A percentile compares a stretch with the other conserved stretches of the same genome.
These are phyloP conservation scores for Chalciporus sp. DNA, from an alignment of 1,284 basidiomycete genomes.

Conservation along the genomic window DNA sequence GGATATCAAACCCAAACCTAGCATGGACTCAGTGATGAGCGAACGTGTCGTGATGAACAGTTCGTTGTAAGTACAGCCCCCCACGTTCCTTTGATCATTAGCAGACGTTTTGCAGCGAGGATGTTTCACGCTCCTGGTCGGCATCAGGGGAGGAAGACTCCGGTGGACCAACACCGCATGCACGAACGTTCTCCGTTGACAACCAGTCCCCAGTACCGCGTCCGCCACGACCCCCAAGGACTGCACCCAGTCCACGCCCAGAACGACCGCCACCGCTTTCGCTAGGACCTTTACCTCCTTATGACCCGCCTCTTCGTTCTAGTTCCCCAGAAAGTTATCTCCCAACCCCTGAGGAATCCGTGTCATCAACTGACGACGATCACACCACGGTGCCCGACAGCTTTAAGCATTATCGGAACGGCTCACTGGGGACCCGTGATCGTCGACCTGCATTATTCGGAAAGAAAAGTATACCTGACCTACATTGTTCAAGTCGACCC, in stretches of 20 bases:
- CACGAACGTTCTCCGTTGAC: conserved; percentile 65
- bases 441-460: conserved; percentile 46
- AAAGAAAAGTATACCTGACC: conserved; percentile 89
- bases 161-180: conserved; percentile 50
- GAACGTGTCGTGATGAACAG: conserved; percentile 44
- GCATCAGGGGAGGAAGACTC: conserved; percentile 41
- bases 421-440: conserved; percentile 48
- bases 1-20: conserved; percentile 35
- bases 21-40: conserved; percentile 47
- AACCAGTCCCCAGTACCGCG: conserved; percentile 51
- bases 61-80: conserved; percentile 41
- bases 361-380: conserved; percentile 42
- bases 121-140: conserved; percentile 45
- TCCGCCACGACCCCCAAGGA: conserved; percentile 37
- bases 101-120: conserved; percentile 35
- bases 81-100: conserved; percentile 8
- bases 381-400: conserved; percentile 29
- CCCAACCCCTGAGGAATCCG: conserved; percentile 60
- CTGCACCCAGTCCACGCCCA: conserved; percentile 22
- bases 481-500: conserved; percentile 58
- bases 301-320: conserved; percentile 49
- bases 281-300: conserved; percentile 47
- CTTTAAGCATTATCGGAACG: conserved; percentile 55
- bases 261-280: conserved; percentile 55
- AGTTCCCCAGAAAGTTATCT: conserved; percentile 57